Evolutionary conservation across 169 alveolate species (phyloP).

Genomic region (Eimeria necatrix): DNA sequence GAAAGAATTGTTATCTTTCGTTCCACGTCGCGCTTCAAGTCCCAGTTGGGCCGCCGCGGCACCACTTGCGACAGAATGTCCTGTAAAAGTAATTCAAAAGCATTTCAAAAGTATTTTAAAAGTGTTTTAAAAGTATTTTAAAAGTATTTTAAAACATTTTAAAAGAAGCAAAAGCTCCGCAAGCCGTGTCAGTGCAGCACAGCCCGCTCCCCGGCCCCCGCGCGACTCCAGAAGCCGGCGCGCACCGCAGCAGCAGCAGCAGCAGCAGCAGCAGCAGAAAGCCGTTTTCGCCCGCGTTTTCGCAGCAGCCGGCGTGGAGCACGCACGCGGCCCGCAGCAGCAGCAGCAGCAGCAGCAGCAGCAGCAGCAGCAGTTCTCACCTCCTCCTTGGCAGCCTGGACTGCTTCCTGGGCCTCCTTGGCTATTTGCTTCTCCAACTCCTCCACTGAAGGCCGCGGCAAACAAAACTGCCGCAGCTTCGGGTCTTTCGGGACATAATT

Average conservation of each 20-base stretch:
- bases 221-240: too few relatives aligned
- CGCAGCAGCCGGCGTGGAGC: too few relatives aligned
- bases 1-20: constrained; percentile 86
- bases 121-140: too few relatives aligned
- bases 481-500: constrained; percentile 84
- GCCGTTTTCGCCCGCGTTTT: too few relatives aligned
- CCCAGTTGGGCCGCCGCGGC: constrained; percentile 88
- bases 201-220: too few relatives aligned
- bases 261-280: too few relatives aligned
- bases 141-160: too few relatives aligned
- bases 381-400: constrained; percentile 69
- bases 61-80: constrained; percentile 84
- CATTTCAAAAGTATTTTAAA: too few relatives aligned
- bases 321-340: background rate
- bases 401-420: constrained; percentile 79
- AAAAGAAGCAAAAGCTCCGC: too few relatives aligned
- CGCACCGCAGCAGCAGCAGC: too few relatives aligned
- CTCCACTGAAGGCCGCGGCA: constrained; percentile 84
- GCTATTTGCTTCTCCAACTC: constrained; percentile 83
- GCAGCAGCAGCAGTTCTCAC: constrained; percentile 50
- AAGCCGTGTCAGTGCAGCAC: too few relatives aligned
- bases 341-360: background rate
- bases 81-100: constrained; percentile 41
- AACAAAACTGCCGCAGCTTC: constrained; percentile 82
- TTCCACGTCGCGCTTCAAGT: constrained; percentile 89